A percentile compares a stretch with the other conserved stretches of the same genome.
Evolutionary conservation across 208 protist species (phyloP).

Genomic region (Leishmania arabica): DNA sequence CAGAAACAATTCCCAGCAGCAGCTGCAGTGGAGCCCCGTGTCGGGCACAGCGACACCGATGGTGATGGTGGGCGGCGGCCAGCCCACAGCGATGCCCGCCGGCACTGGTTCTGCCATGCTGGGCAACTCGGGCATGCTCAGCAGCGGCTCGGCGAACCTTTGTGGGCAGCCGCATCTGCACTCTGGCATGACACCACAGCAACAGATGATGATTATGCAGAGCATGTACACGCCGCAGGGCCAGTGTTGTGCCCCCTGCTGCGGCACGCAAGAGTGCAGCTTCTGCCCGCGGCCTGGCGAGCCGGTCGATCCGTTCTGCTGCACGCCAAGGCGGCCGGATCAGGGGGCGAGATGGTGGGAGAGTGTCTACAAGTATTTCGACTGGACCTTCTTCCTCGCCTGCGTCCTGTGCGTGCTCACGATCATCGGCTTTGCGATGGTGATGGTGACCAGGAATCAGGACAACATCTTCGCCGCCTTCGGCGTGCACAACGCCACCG

Average conservation of each 20-base stretch:
- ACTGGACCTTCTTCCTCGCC: conserved; percentile 71
- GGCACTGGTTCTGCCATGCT: conserved; percentile 1
- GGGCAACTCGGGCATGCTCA: conserved; percentile 23
- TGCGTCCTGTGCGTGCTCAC: conserved; percentile 54
- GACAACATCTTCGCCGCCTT: conserved; percentile 72
- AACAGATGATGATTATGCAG: conserved; percentile 29
- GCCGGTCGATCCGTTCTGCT: conserved; percentile 66
- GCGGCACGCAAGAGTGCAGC: conserved; percentile 7
- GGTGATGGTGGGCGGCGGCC: not conserved
- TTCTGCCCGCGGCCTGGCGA: conserved; percentile 42
- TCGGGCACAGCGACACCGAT: conserved; percentile 14
- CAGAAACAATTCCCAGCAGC: conserved; percentile 3
- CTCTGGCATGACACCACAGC: conserved; percentile 18
- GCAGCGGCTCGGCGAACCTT: conserved; percentile 15
- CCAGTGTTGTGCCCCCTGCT: conserved; percentile 35
- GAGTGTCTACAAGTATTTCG: conserved; percentile 54
- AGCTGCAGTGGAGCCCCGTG: conserved; percentile 25
- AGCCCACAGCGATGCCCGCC: no score
- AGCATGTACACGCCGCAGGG: conserved; percentile 19
- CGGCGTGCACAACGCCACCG: conserved; percentile 28
- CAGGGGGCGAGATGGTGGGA: conserved; percentile 37
- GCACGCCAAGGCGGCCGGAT: conserved; percentile 35
- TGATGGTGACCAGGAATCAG: conserved; percentile 35
- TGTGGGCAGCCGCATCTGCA: not conserved
- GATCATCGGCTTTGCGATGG: conserved; percentile 53